Conservation (phyloP, 352 stramenopile genomes). For the Phytophthora tubulina region DNA sequence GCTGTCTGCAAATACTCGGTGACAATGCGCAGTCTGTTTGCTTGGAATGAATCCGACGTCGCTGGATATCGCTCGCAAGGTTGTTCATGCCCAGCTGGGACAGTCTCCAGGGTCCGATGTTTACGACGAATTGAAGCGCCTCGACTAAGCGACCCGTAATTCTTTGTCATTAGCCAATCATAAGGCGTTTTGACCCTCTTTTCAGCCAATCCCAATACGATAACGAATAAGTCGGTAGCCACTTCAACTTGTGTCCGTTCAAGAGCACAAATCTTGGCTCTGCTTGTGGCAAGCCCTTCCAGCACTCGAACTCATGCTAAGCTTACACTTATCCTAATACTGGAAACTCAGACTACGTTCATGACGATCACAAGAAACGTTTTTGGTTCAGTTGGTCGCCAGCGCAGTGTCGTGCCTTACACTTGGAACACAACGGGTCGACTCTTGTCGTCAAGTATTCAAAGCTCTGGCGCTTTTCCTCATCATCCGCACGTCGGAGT, state of each 20-base stretch:
- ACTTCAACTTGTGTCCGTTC: conserved; percentile 27
- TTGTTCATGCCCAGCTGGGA: conserved; percentile 22
- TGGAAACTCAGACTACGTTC: too few relatives aligned
- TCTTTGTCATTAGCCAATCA: conserved; percentile 7
- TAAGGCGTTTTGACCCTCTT: neutral
- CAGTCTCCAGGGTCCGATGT: conserved; percentile 24
- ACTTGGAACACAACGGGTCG: neutral
- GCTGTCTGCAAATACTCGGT: neutral
- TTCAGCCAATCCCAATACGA: conserved; percentile 5
- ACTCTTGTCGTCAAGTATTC: neutral
- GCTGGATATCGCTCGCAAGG: conserved; percentile 14
- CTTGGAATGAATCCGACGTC: neutral
- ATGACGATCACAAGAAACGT: too few relatives aligned
- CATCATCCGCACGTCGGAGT: neutral
- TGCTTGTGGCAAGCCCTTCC: too few relatives aligned
- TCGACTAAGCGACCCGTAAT: conserved; percentile 15
- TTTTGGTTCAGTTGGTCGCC: conserved; percentile 5
- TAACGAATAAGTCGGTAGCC: conserved; percentile 7
- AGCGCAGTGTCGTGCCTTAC: neutral
- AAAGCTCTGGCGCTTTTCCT: neutral
- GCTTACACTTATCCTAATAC: too few relatives aligned
- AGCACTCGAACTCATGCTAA: too few relatives aligned
- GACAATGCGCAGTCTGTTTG: neutral
- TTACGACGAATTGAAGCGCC: conserved; percentile 8
- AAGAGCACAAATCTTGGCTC: neutral